Conservation (phyloP, 805 yeast genomes). For the Pichia heedii region DNA sequence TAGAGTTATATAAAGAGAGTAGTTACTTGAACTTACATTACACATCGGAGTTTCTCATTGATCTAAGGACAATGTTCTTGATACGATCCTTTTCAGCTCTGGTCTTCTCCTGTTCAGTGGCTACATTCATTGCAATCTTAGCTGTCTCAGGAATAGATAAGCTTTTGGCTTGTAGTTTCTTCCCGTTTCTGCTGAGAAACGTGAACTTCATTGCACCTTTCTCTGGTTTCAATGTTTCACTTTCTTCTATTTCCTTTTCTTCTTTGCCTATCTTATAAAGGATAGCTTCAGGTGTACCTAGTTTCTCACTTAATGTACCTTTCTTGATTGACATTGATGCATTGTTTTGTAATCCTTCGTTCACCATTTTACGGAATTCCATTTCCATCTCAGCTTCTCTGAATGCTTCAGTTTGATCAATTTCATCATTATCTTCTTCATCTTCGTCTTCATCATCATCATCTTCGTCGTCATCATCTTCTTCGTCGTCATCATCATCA, state of each 20-base stretch:
- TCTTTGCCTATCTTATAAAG: conserved; percentile 20
- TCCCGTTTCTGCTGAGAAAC: conserved; percentile 47
- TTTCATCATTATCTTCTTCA: conserved; percentile 21
- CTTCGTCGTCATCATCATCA: conserved; percentile 19
- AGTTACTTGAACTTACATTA: neutral
- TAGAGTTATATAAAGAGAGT: too few relatives aligned
- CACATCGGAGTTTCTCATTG: neutral
- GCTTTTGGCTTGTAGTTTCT: conserved; percentile 34
- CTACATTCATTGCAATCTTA: conserved; percentile 42
- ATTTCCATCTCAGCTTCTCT: conserved; percentile 34
- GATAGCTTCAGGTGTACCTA: conserved; percentile 27
- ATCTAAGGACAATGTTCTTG: conserved; percentile 39
- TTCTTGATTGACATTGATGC: conserved; percentile 14
- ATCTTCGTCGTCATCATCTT: conserved; percentile 25
- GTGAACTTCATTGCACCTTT: conserved; percentile 29
- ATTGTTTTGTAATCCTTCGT: conserved; percentile 22
- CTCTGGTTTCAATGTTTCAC: neutral
- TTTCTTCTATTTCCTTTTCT: conserved; percentile 1
- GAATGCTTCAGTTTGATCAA: conserved; percentile 22
- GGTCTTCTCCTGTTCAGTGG: conserved; percentile 47
- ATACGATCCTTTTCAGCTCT: conserved; percentile 7
- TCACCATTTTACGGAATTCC: conserved; percentile 40
- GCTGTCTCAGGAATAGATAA: conserved; percentile 45
- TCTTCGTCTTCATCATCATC: conserved; percentile 10
- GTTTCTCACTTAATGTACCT: conserved; percentile 13